Evolutionary conservation across 192 early-diverging fungal genomes (phyloP), one percentile per base, ranked within the genome.

Genomic region (Allomyces macrogynus): DNA sequence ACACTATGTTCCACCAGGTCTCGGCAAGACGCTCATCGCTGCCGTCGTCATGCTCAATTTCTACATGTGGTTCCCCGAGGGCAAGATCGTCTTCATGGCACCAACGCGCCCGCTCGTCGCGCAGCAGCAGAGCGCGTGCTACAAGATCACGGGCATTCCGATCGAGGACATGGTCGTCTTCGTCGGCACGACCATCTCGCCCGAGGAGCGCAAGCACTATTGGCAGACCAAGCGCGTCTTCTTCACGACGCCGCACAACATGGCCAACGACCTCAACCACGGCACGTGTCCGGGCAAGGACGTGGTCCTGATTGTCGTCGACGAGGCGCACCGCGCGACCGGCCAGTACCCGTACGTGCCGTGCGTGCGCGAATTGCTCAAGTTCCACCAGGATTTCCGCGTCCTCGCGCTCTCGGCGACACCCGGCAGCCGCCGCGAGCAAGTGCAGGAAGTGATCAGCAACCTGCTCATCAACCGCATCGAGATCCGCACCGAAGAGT

Each of bases 1-100:
- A 8, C 32, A 2, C 3, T 8, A 7, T 40, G 32, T 40, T 7
- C 8, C 10, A 57, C 49, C 20, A 57, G 90, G 91, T 61, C 78
- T 94, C 63, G 93, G 93, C 61, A 96, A 96, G 72, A 96, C 93
- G 1, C 83, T 96, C 67, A 90, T 96, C 70, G 93, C 93, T 0
- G 90, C 91, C 7, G 93, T 96, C 0, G 87, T 94, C 0, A 93
- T 96, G 89, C 84, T 76, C 49, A 94, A 94, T 68, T 84, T 85
- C 70, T 87, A 80, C 64, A 84, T 89, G 18, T 96, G 93, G 93
- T 96, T 96, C 69, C 89, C 93, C 8, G 72, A 85, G 62, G 79
- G 82, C 5, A 82, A 88, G 61, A 83, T 91, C 24, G 74, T 96
- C 12, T 96, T 94, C 66, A 85, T 93, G 79, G 93, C 91, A 0